phyloP scores from a whole-genome alignment of 1,284 basidiomycete genomes.

The Rhodotorula sp. region DNA sequence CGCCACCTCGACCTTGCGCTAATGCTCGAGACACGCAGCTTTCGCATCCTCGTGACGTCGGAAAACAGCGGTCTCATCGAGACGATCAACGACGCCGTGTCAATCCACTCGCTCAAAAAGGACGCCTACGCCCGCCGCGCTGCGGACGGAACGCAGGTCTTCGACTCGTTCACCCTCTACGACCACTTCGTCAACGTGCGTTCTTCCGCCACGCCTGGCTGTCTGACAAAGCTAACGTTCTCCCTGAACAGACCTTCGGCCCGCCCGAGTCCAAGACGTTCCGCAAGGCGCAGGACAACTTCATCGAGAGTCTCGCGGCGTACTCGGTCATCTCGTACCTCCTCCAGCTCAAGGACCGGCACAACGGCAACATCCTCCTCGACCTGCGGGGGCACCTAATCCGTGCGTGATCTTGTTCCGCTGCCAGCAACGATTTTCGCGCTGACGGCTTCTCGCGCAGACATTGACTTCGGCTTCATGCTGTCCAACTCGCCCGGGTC shows the following conservation, averaged over 20 bases:
- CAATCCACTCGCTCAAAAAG: slow-evolving; percentile 99
- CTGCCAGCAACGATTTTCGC: neutral
- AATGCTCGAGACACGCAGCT: too few relatives aligned
- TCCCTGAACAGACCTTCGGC: slow-evolving; percentile 73
- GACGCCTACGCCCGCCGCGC: slow-evolving; percentile 68
- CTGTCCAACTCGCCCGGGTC: slow-evolving; percentile 95
- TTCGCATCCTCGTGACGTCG: slow-evolving; percentile 90
- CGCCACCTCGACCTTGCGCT: too few relatives aligned
- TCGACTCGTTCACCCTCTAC: slow-evolving; percentile 64
- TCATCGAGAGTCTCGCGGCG: slow-evolving; percentile 85
- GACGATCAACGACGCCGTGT: slow-evolving; percentile 94
- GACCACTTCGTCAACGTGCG: slow-evolving; percentile 84
- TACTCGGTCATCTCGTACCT: slow-evolving; percentile 95
- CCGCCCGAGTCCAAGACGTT: slow-evolving; percentile 81
- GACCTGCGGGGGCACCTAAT: slow-evolving; percentile 92
- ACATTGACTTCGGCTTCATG: slow-evolving; percentile 99
- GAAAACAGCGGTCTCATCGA: slow-evolving; percentile 89
- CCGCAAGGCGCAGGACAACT: slow-evolving; percentile 74
- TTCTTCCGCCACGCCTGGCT: slow-evolving; percentile 17
- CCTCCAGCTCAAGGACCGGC: slow-evolving; percentile 96
- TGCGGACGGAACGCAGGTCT: slow-evolving; percentile 36
- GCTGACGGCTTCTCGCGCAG: slow-evolving; percentile 20
- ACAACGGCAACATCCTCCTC: slow-evolving; percentile 97
- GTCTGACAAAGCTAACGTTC: neutral
- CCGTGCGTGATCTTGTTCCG: slow-evolving; percentile 51